Evolutionary conservation across 2,329 filamentous ascomycete genomes (phyloP).

Genomic region (Simplicillium sp.): DNA sequence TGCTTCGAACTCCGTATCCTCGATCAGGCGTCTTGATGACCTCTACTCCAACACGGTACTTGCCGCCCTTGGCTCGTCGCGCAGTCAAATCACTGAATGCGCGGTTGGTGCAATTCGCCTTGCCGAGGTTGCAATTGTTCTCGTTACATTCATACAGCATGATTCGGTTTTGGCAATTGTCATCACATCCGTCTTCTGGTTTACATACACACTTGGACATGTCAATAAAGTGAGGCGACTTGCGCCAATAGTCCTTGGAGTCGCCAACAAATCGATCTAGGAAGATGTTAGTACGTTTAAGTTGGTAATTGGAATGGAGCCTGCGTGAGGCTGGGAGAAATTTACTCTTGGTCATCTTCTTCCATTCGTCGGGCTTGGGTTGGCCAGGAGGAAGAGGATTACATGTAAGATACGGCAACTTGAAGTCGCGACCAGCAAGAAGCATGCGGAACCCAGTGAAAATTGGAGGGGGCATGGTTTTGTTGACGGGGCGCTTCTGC

Average conservation of each 20-base stretch:
- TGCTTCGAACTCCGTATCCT: slow-evolving; percentile 85
- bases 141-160: slow-evolving; percentile 97
- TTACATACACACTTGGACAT: slow-evolving; percentile 73
- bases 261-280: slow-evolving; percentile 83
- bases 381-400: slow-evolving; percentile 77
- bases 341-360: slow-evolving; percentile 83
- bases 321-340: slow-evolving; percentile 4
- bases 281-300: slow-evolving; percentile 16
- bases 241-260: slow-evolving; percentile 71
- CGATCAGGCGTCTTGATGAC: slow-evolving; percentile 84
- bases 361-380: slow-evolving; percentile 88
- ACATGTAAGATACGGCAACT: slow-evolving; percentile 83
- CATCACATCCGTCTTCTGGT: slow-evolving; percentile 70
- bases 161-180: slow-evolving; percentile 86
- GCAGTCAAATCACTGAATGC: slow-evolving; percentile 73
- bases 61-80: slow-evolving; percentile 68
- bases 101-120: slow-evolving; percentile 72
- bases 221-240: slow-evolving; percentile 62
- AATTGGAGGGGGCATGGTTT: slow-evolving; percentile 63
- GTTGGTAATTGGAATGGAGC: neutral
- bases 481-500: slow-evolving; percentile 40
- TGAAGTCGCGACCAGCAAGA: slow-evolving; percentile 69
- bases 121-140: slow-evolving; percentile 73
- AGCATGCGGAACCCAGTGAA: slow-evolving; percentile 66
- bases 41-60: slow-evolving; percentile 88